Evolutionary conservation across 2,329 filamentous ascomycete genomes (phyloP), one percentile per base, ranked within the genome.

Genomic region (Fusarium pseudoanthophilum): DNA sequence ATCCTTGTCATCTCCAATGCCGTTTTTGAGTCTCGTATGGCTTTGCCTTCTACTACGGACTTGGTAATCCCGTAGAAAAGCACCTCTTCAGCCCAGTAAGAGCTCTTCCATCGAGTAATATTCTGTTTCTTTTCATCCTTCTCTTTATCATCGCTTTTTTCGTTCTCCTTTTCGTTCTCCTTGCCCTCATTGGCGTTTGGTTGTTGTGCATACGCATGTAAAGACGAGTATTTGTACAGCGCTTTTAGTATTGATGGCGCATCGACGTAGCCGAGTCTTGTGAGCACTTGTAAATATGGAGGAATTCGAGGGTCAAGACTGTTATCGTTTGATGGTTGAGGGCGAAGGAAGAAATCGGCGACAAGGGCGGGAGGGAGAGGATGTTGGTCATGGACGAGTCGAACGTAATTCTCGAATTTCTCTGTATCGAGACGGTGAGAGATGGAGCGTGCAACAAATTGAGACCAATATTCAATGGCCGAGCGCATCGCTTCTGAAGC

Each of bases 61-160:
- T 97, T 97, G 5, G 94, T 94, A 57, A 99, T 94, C 7, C 95
- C 91, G 81, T 97, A 97, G 78, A 98, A 92, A 82, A 98, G 93
- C 57, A 96, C 92, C 83, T 98, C 97, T 80, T 99, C 96, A 1
- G 92, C 81, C 67, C 84, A 84, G 71, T 89, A 90, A 2, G 89
- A 91, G 79, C 82, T 88, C 58, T 80, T 83, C 89, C 90, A 92
- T 68, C 86, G 80, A 36, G 79, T 76, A 9, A 74, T 64, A 1
- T 42, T 62, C 30, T 69, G 28, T 20, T 75, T 68, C 26, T 78
- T 69, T 20, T 75, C 48, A 15, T 56, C 69, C n/a, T 78, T 76
- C 4, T 77, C 73, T 21, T 73, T 70, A 21, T 75, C 72, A 6
- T 71, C 74, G n/a, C 65, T 36, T 60, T 39, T 68, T 46, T 8